Percentiles rank a stretch among this genome's conserved stretches.
Evolutionary conservation across 2,329 filamentous ascomycete species (phyloP).

Genomic region (Aspergillus fijiensis): DNA sequence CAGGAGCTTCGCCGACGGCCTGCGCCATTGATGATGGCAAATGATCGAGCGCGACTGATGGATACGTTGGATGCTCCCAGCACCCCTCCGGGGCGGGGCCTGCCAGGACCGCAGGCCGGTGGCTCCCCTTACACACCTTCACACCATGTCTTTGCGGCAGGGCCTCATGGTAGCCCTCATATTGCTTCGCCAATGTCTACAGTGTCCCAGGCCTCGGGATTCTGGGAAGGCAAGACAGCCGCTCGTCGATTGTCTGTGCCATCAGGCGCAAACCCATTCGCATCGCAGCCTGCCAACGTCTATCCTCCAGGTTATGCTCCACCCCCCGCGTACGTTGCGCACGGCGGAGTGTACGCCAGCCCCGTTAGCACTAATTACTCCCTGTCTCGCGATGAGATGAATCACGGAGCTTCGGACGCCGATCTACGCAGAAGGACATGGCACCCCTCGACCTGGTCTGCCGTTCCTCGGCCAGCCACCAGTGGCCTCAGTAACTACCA

Average conservation of each 20-base stretch:
- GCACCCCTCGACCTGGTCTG: constrained; percentile 72
- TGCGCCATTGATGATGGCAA: constrained; percentile 78
- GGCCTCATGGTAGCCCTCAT: constrained; percentile 68
- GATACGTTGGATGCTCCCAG: constrained; percentile 68
- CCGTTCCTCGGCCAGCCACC: constrained; percentile 63
- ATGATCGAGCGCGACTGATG: constrained; percentile 59
- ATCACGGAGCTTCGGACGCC: constrained; percentile 58
- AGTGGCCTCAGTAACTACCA: constrained; percentile 75
- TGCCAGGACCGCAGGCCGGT: constrained; percentile 66
- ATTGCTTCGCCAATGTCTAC: constrained; percentile 75
- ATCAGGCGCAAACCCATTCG: constrained; percentile 71
- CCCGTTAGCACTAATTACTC: constrained; percentile 65
- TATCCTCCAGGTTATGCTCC: constrained; percentile 59
- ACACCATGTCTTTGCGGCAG: constrained; percentile 70
- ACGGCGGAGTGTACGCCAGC: constrained; percentile 64
- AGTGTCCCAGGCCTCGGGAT: constrained; percentile 68
- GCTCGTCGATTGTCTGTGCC: constrained; percentile 80
- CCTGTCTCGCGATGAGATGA: constrained; percentile 34
- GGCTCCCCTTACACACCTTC: constrained; percentile 83
- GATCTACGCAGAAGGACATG: constrained; percentile 83
- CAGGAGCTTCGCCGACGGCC: constrained; percentile 70
- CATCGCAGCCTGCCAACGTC: constrained; percentile 59
- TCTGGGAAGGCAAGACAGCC: constrained; percentile 69
- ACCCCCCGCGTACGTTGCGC: constrained; percentile 55
- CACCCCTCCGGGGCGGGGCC: constrained; percentile 62